Percentiles rank a stretch among this genome's conserved stretches.
Evolutionary conservation across 1,139 yeast species (phyloP).

Genomic region (Meyerozyma carpophila): DNA sequence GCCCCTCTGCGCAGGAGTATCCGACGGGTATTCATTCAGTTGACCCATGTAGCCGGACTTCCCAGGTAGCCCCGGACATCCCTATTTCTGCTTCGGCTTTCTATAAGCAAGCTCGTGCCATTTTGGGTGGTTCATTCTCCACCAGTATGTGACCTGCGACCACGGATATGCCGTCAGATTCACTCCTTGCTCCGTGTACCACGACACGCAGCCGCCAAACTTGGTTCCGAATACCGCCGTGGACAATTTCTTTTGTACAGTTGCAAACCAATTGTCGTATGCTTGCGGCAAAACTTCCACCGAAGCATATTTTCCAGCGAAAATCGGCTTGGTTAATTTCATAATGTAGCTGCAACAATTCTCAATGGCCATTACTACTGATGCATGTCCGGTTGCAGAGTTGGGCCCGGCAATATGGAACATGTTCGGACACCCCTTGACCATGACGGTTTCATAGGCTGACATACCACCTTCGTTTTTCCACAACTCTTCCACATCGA

Average conservation of each 20-base stretch:
- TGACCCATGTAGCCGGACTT: too few relatives aligned
- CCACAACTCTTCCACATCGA: slow-evolving; percentile 21
- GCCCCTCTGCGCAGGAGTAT: too few relatives aligned
- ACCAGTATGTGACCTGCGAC: slow-evolving; percentile 32
- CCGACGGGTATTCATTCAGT: too few relatives aligned
- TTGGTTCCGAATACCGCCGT: slow-evolving; percentile 33
- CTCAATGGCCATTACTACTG: slow-evolving; percentile 39
- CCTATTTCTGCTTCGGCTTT: slow-evolving; percentile 3
- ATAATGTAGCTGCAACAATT: slow-evolving; percentile 25
- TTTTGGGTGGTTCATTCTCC: slow-evolving; percentile 22
- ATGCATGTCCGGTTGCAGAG: slow-evolving; percentile 41
- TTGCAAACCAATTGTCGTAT: slow-evolving; percentile 32
- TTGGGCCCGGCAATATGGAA: slow-evolving; percentile 39
- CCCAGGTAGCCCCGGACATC: too few relatives aligned
- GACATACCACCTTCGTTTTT: slow-evolving; percentile 20
- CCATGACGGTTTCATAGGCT: slow-evolving; percentile 33
- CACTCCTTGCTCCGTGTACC: slow-evolving; percentile 29
- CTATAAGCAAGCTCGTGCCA: slow-evolving; percentile 22
- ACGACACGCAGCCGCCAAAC: slow-evolving; percentile 42
- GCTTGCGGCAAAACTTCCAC: slow-evolving; percentile 27
- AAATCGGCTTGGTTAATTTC: slow-evolving; percentile 21
- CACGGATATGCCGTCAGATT: slow-evolving; percentile 36
- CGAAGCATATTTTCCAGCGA: slow-evolving; percentile 25
- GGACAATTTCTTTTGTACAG: slow-evolving; percentile 22
- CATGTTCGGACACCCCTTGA: slow-evolving; percentile 33